These are phyloP conservation scores for Lotmaria passim DNA, from an alignment of 208 protist species.

Conservation along the genomic window DNA sequence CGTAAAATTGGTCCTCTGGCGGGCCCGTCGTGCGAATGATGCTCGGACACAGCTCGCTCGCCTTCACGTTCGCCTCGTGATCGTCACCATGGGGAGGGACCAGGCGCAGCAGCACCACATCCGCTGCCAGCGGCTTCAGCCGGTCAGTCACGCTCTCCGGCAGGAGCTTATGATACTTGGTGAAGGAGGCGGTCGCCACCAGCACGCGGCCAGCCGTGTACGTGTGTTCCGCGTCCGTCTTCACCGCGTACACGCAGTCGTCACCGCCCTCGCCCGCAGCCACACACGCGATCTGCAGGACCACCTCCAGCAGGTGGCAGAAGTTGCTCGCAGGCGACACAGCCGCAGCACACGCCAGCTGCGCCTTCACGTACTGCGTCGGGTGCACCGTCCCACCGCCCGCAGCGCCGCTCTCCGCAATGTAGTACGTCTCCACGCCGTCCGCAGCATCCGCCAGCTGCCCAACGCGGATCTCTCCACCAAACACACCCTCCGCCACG, in stretches of 20 bases:
- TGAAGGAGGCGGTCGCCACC: slow-evolving; percentile 29
- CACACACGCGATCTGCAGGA: slow-evolving; percentile 16
- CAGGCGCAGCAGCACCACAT: slow-evolving; percentile 32
- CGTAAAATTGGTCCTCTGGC: slow-evolving; percentile 19
- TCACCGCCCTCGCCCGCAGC: neutral
- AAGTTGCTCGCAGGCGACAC: slow-evolving; percentile 17
- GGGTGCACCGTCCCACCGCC: slow-evolving; percentile 35
- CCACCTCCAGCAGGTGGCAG: slow-evolving; percentile 22
- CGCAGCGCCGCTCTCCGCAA: slow-evolving; percentile 24
- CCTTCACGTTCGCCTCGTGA: slow-evolving; percentile 23
- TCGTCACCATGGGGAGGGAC: slow-evolving; percentile 12
- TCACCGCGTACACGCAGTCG: slow-evolving; percentile 23
- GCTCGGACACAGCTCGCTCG: slow-evolving; percentile 20
- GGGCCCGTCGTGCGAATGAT: slow-evolving; percentile 28
- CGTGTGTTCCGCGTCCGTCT: slow-evolving; percentile 18
- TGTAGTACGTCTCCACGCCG: slow-evolving; percentile 31
- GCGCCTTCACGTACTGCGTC: slow-evolving; percentile 27
- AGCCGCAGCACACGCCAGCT: slow-evolving; percentile 20
- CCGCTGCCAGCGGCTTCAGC: slow-evolving; percentile 3
- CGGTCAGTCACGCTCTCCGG: neutral
- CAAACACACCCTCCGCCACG: slow-evolving; percentile 24
- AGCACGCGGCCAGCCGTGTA: slow-evolving; percentile 25
- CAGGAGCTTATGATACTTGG: slow-evolving; percentile 25
- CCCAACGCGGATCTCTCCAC: slow-evolving; percentile 13
- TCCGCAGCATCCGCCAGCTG: slow-evolving; percentile 15